These are phyloP conservation scores for Leccinum boreale DNA, from an alignment of 768 basidiomycete species.

Conservation along the genomic window DNA sequence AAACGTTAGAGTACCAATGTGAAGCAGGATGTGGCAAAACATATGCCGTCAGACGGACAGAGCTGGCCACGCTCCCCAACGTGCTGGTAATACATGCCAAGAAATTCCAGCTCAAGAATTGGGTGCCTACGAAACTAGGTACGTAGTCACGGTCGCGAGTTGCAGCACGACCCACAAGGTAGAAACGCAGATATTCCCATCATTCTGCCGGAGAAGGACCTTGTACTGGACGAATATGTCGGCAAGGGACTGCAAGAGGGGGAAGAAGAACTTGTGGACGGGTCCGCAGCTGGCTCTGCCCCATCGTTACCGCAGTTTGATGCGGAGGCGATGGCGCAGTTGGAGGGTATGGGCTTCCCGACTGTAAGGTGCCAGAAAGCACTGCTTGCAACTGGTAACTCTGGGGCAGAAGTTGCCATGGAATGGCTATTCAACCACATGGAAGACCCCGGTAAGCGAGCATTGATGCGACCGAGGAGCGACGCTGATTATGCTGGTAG, in stretches of 20 bases:
- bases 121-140: constrained; percentile 97
- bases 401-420: constrained; percentile 80
- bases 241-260: constrained; percentile 66
- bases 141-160: constrained; percentile 17
- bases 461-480: not conserved
- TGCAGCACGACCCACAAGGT: not conserved
- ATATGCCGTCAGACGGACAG: constrained; percentile 63
- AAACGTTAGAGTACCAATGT: constrained; percentile 79
- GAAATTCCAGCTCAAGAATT: constrained; percentile 93
- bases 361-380: constrained; percentile 84
- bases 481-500: constrained; percentile 37
- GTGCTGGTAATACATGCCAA: constrained; percentile 86
- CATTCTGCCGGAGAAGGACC: constrained; percentile 56
- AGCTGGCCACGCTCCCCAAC: constrained; percentile 85
- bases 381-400: constrained; percentile 80
- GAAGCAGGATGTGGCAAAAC: constrained; percentile 69
- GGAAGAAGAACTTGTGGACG: constrained; percentile 69
- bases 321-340: constrained; percentile 64
- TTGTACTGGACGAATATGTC: constrained; percentile 62
- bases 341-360: constrained; percentile 93
- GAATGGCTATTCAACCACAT: constrained; percentile 94
- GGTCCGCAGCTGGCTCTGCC: constrained; percentile 35
- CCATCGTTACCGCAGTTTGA: constrained; percentile 64
- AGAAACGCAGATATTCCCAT: constrained; percentile 74
- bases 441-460: constrained; percentile 78